A percentile compares a stretch with the other conserved stretches of the same genome.
These are phyloP conservation scores for Lagerstroemia speciosa DNA, from an alignment of 345 rosid genomes.

Conservation along the genomic window DNA sequence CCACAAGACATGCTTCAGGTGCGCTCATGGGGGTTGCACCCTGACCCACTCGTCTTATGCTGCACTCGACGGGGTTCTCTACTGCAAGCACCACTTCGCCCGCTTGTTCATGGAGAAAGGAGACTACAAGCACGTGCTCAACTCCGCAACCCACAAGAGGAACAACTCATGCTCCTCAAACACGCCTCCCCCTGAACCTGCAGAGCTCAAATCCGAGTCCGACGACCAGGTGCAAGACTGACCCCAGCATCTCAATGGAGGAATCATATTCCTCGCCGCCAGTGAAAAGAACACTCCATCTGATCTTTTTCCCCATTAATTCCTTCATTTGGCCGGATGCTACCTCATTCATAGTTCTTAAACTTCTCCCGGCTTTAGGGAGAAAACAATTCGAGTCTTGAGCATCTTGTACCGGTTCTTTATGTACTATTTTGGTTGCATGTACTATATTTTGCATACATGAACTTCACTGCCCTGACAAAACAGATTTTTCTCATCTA, in stretches of 20 bases:
- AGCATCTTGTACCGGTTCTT: background rate
- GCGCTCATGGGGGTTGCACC: constrained; percentile 70
- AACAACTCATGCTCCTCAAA: constrained; percentile 17
- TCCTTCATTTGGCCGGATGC: background rate
- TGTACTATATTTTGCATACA: background rate
- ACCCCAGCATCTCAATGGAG: background rate
- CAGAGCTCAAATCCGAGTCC: constrained; percentile 12
- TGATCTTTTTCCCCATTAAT: background rate
- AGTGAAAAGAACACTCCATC: background rate
- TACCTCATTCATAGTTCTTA: background rate
- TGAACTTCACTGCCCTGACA: background rate
- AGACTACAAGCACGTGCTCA: constrained; percentile 36
- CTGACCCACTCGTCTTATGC: constrained; percentile 70
- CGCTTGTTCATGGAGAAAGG: constrained; percentile 75
- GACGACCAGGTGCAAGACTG: constrained; percentile 6
- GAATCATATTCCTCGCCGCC: background rate
- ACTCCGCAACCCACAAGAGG: constrained; percentile 32
- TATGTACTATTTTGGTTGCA: background rate
- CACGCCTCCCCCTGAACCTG: constrained; percentile 35
- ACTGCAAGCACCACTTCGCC: constrained; percentile 86
- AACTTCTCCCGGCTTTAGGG: background rate
- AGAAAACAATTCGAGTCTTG: background rate
- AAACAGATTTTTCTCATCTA: background rate
- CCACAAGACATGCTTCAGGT: constrained; percentile 87
- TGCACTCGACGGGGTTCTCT: constrained; percentile 64